Evolutionary conservation across 441 rosid genomes (phyloP).

Genomic region (Erysimum pusillum): DNA sequence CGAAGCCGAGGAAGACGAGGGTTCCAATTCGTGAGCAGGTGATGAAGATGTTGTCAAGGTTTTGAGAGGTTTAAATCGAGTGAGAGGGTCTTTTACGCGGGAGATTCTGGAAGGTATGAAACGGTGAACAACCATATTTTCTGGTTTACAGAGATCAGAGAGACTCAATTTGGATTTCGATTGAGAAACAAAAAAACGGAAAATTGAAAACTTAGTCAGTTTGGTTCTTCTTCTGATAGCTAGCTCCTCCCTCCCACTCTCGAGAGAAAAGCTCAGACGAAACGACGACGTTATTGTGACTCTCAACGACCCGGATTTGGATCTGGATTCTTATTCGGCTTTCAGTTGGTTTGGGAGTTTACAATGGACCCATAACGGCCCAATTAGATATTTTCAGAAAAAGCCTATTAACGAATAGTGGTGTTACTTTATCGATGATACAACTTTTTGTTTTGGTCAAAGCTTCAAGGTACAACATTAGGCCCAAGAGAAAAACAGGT

Average conservation of each 20-base stretch:
- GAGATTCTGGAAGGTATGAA: conserved; percentile 25
- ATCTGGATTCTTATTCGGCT: no score
- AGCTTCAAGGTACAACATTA: no score
- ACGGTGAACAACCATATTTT: conserved; percentile 23
- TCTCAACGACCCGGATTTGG: not conserved
- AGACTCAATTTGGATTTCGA: conserved; percentile 8
- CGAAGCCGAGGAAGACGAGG: conserved; percentile 46
- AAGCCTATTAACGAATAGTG: no score
- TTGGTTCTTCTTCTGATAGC: not conserved
- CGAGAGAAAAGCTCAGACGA: not conserved
- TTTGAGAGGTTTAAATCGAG: conserved; percentile 42
- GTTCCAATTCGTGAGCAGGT: conserved; percentile 31
- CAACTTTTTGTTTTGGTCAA: no score
- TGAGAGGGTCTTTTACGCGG: conserved; percentile 18
- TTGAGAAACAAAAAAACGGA: not conserved
- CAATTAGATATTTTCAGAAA: no score
- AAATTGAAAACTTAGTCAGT: not conserved
- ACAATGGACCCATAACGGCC: no score
- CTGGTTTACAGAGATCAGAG: conserved; percentile 2
- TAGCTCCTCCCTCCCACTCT: not conserved
- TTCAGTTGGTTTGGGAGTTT: no score
- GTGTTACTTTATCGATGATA: no score
- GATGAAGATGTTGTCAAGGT: conserved; percentile 36
- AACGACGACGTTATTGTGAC: not conserved
- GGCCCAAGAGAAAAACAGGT: no score